Evolutionary conservation across 768 basidiomycete species (phyloP).

Genomic region (Pisolithus tinctorius): DNA sequence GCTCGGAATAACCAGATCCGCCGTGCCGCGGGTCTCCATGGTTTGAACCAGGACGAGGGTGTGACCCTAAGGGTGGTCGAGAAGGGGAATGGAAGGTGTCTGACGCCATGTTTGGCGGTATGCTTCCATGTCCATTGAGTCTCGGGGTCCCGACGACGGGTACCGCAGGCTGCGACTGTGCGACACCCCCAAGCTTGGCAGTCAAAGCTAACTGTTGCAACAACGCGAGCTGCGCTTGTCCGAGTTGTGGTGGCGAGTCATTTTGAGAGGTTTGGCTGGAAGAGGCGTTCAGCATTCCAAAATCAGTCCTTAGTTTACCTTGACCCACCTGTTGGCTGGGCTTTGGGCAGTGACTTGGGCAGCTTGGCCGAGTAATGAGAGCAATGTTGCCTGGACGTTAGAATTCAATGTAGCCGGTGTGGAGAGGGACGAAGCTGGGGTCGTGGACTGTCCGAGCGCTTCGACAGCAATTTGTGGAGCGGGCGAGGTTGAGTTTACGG

Average conservation of each 20-base stretch:
- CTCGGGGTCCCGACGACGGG: slow-evolving; percentile 24
- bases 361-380: slow-evolving; percentile 67
- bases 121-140: slow-evolving; percentile 6
- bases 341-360: slow-evolving; percentile 36
- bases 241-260: slow-evolving; percentile 34
- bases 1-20: slow-evolving; percentile 28
- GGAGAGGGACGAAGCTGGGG: slow-evolving; percentile 21
- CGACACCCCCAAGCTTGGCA: slow-evolving; percentile 36
- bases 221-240: slow-evolving; percentile 57
- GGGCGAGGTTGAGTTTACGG: slow-evolving; percentile 31
- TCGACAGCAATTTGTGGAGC: slow-evolving; percentile 34
- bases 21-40: slow-evolving; percentile 35
- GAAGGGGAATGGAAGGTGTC: slow-evolving; percentile 17
- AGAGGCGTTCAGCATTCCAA: slow-evolving; percentile 2
- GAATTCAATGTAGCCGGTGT: slow-evolving; percentile 18
- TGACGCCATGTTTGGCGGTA: neutral
- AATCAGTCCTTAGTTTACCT: neutral
- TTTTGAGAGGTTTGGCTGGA: slow-evolving; percentile 61
- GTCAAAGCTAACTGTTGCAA: slow-evolving; percentile 72
- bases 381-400: slow-evolving; percentile 54
- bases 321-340: slow-evolving; percentile 34
- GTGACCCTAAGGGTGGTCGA: neutral
- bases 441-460: slow-evolving; percentile 20
- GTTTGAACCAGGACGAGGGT: slow-evolving; percentile 13
- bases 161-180: slow-evolving; percentile 16